Evolutionary conservation across 768 basidiomycete species (phyloP).

Genomic region (Hypsizygus marmoreus): DNA sequence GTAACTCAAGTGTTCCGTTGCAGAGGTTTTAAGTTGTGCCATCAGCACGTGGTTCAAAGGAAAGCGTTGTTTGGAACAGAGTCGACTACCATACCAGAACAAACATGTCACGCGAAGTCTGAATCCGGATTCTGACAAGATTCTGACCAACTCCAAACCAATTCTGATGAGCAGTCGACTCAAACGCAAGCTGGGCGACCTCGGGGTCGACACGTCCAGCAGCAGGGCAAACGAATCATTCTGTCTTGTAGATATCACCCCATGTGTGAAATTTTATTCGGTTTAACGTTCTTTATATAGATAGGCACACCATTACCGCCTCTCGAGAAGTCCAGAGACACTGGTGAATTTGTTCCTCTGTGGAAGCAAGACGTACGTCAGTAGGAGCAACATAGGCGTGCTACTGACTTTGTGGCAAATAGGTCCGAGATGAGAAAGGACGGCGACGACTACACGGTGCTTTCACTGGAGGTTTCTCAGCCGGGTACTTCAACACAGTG

Average conservation of each 20-base stretch:
- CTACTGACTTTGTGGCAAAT: conserved; percentile 10
- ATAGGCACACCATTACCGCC: conserved; percentile 95
- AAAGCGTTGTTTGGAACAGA: too few relatives aligned
- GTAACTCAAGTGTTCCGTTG: too few relatives aligned
- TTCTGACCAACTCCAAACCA: too few relatives aligned
- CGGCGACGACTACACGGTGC: conserved; percentile 94
- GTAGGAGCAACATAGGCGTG: conserved; percentile 16
- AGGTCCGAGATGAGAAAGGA: conserved; percentile 94
- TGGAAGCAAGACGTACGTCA: conserved; percentile 93
- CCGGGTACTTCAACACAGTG: conserved; percentile 95
- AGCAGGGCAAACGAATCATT: conserved; percentile 20
- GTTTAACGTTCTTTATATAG: conserved; percentile 36
- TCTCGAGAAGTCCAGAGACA: conserved; percentile 91
- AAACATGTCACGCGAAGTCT: too few relatives aligned
- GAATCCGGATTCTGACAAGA: too few relatives aligned
- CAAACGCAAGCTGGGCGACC: conserved; percentile 20
- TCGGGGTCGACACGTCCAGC: conserved; percentile 24
- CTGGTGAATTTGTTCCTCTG: conserved; percentile 91
- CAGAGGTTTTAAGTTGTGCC: too few relatives aligned
- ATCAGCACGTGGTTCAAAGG: too few relatives aligned
- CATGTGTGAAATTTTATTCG: not conserved
- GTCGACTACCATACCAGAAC: too few relatives aligned
- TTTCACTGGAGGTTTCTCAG: conserved; percentile 97
- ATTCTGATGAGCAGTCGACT: conserved; percentile 19
- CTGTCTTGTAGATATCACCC: conserved; percentile 16